Evolutionary conservation across 257 asterid species (phyloP).

Genomic region (Nicotiana benthamiana): DNA sequence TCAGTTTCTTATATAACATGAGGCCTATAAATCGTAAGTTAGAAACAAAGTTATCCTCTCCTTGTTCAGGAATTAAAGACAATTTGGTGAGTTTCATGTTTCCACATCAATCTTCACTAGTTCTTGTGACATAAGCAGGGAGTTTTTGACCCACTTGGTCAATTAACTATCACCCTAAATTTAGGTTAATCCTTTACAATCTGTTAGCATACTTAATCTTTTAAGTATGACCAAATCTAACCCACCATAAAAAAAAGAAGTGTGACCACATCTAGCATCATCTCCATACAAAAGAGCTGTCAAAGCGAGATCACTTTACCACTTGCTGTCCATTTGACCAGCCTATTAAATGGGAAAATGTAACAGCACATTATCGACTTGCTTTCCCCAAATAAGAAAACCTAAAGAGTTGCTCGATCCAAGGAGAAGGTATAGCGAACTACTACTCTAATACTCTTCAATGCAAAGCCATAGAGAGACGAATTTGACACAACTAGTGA

Average conservation of each 20-base stretch:
- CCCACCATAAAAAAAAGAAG: neutral
- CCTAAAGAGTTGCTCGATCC: neutral
- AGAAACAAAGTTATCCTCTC: neutral
- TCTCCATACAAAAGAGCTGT: constrained; percentile 1
- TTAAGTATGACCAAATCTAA: neutral
- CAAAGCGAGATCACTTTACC: neutral
- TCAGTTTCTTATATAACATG: neutral
- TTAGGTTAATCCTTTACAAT: neutral
- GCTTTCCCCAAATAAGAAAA: neutral
- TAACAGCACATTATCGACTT: neutral
- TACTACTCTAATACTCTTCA: neutral
- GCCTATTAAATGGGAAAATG: neutral
- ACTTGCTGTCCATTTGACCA: neutral
- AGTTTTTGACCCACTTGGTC: neutral
- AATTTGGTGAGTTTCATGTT: neutral
- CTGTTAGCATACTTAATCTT: neutral
- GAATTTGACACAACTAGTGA: neutral
- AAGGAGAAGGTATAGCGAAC: neutral
- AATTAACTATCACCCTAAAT: neutral
- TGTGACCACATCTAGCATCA: neutral
- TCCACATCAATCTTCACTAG: neutral
- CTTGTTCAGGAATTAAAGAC: neutral
- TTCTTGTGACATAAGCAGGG: neutral
- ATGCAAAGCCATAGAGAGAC: neutral
- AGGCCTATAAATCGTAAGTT: neutral